phyloP scores from a whole-genome alignment of 2,329 filamentous ascomycete species.

The Aspergillus texensis region DNA sequence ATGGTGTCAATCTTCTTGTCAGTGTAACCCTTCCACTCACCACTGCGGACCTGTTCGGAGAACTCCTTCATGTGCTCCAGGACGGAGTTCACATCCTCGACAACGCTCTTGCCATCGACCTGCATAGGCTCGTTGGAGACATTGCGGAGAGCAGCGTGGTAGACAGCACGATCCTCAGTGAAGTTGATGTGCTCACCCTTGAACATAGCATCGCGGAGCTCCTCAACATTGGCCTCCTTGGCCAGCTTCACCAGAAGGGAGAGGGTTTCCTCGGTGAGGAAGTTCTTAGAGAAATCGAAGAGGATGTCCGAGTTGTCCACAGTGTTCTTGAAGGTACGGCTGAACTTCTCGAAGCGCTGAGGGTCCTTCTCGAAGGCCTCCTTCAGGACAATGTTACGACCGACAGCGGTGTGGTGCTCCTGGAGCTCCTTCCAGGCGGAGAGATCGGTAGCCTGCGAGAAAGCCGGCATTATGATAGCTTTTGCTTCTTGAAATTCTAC shows the following conservation, averaged over 20 bases:
- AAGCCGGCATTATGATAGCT: slow-evolving; percentile 39
- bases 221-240: slow-evolving; percentile 85
- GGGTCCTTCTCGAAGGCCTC: slow-evolving; percentile 89
- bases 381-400: slow-evolving; percentile 89
- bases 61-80: slow-evolving; percentile 98
- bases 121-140: slow-evolving; percentile 76
- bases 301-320: slow-evolving; percentile 83
- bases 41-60: slow-evolving; percentile 89
- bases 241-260: slow-evolving; percentile 85
- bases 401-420: slow-evolving; percentile 82
- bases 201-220: slow-evolving; percentile 97
- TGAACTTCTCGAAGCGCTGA: slow-evolving; percentile 86
- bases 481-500: slow-evolving; percentile 6
- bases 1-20: slow-evolving; percentile 97
- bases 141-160: slow-evolving; percentile 93
- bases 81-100: slow-evolving; percentile 88
- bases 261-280: slow-evolving; percentile 90
- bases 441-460: slow-evolving; percentile 78
- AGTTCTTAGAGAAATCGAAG: slow-evolving; percentile 99
- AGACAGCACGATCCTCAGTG: slow-evolving; percentile 93
- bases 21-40: slow-evolving; percentile 94
- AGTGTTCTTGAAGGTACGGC: slow-evolving; percentile 76
- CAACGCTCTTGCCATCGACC: slow-evolving; percentile 90
- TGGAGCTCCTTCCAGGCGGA: slow-evolving; percentile 88
- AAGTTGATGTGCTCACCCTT: slow-evolving; percentile 98